These are phyloP conservation scores for Apiospora phragmitis DNA, from an alignment of 2,329 filamentous ascomycete genomes.

Conservation along the genomic window DNA sequence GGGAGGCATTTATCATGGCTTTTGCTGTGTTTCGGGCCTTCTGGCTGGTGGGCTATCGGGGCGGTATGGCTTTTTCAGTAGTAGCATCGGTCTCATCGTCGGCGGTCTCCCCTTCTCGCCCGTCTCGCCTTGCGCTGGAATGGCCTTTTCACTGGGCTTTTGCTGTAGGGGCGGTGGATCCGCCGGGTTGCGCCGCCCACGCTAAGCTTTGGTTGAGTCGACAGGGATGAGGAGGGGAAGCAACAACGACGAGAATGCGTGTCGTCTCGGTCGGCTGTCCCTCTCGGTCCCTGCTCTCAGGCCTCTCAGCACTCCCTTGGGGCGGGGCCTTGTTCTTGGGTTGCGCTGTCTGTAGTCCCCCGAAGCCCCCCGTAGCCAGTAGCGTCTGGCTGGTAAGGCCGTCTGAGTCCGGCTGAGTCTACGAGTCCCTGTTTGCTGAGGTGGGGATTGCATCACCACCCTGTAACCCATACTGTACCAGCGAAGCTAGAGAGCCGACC, in stretches of 20 bases:
- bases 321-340: no score
- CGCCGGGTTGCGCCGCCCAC: slow-evolving; percentile 6
- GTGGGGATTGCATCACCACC: slow-evolving; percentile 6
- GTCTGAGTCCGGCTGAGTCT: background rate
- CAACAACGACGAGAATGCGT: background rate
- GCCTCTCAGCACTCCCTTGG: no score
- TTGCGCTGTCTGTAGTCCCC: no score
- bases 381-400: background rate
- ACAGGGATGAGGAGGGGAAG: background rate
- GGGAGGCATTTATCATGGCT: slow-evolving; percentile 5
- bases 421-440: background rate
- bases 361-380: no score
- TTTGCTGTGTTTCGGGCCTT: background rate
- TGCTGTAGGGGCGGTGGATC: slow-evolving; percentile 3
- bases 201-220: slow-evolving; percentile 4
- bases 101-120: background rate
- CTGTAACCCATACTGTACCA: slow-evolving; percentile 1
- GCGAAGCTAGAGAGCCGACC: background rate
- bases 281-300: no score
- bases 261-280: background rate
- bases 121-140: background rate
- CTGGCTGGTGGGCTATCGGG: slow-evolving; percentile 1
- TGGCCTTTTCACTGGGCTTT: slow-evolving; percentile 1
- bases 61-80: slow-evolving; percentile 6
- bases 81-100: slow-evolving; percentile 3